Base-by-base conservation (phyloP, 164 flowering plant species). In the Pachysandra terminalis region DNA sequence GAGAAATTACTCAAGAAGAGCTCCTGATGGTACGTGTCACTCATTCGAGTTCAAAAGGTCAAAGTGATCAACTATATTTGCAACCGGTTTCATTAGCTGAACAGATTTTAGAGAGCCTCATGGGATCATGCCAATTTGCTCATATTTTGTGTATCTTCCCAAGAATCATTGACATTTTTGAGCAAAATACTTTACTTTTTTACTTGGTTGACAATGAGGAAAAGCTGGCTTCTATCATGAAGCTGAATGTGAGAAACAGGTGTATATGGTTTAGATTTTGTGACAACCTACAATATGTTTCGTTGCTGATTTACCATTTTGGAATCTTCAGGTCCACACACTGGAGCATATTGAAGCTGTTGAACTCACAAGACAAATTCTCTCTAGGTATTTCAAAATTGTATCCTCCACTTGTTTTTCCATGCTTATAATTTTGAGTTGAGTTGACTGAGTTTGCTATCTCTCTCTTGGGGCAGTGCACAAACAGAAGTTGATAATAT, bases 1-100 rank as follows among this genome's bases (percentile, higher is more conserved):
- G 99, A 86, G 99, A 95, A 81, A 90, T 92, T 74, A 87, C 90
- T 8, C 69, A 59, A 56, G 88, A 88, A 75, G 99, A 95, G 74
- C 97, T 95, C n/a, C 76, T 65, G 73, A 81, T 65, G 94, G 99
- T 95, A 67, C 79, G 84, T n/a, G 51, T 25, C 24, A 51, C 53
- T 21, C 49, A 37, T 41, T 74, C 32, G 37, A 25, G 59, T 35
- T 48, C 24, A 22, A 73, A 68, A n/a, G n/a, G 22, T 22, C 9
- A 37, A 55, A 41, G 19, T 19, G 15, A 9, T 67, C 48, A 55
- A 64, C 62, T 48, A 49, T 62, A 45, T 51, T n/a, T 37, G 24
- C 52, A 55, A 27, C 21, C 68, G 22, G 37, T 9, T 37, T 23
- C 27, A 55, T 58, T 49, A 16, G 56, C 37, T 49, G 56, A 21